Evolutionary conservation across 2,329 filamentous ascomycete genomes (phyloP).

Genomic region (Cephalotrichum gorgonifer): DNA sequence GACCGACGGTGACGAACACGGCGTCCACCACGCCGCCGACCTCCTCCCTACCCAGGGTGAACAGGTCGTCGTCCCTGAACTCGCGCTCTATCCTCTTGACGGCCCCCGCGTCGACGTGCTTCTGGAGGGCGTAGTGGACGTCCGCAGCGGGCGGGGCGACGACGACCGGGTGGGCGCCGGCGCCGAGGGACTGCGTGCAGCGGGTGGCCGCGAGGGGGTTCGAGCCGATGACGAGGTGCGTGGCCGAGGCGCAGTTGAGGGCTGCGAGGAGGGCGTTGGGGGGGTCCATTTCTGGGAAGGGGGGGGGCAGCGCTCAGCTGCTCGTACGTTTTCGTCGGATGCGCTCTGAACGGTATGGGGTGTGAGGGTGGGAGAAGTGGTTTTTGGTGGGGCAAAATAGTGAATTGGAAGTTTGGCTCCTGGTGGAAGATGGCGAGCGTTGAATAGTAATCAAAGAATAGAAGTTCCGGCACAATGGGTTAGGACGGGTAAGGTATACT

Average conservation of each 20-base stretch:
- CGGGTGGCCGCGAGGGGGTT: conserved; percentile 81
- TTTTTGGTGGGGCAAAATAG: not conserved
- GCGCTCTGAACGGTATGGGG: not conserved
- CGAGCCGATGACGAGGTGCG: conserved; percentile 79
- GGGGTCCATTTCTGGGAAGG: not conserved
- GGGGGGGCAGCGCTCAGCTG: too few species aligned
- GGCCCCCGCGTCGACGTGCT: conserved; percentile 54
- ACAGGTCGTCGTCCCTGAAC: conserved; percentile 64
- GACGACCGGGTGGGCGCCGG: conserved; percentile 71
- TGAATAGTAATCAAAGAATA: not conserved
- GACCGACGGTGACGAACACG: conserved; percentile 69
- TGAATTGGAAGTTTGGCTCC: not conserved
- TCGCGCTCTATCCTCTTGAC: conserved; percentile 55
- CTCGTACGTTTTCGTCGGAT: not conserved
- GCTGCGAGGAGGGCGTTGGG: conserved; percentile 56
- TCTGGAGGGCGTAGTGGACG: conserved; percentile 46
- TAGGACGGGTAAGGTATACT: not conserved
- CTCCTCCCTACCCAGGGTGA: conserved; percentile 67
- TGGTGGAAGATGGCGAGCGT: not conserved
- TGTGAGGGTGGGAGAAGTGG: not conserved
- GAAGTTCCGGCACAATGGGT: not conserved
- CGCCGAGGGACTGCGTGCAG: conserved; percentile 67
- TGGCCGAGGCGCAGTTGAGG: conserved; percentile 56
- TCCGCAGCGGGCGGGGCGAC: conserved; percentile 58
- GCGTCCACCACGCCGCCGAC: conserved; percentile 74